Evolutionary conservation across 345 rosid genomes (phyloP), one percentile per base, ranked within the genome.

Genomic region (Brassica cretica): DNA sequence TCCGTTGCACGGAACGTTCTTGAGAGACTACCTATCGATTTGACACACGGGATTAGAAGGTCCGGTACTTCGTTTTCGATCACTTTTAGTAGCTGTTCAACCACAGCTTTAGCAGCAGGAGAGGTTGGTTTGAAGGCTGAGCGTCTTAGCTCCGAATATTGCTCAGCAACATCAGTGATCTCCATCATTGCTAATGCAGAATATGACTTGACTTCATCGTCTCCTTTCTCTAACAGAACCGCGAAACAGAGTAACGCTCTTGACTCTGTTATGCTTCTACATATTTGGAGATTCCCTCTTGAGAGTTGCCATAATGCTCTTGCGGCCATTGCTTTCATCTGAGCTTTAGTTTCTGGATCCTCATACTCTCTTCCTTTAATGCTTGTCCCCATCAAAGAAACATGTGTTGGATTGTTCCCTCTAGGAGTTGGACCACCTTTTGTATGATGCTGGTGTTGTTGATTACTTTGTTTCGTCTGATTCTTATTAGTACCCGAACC

Each of bases 311-410:
- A 88, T 0, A 91, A 84, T 0, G 93, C 97, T 68, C 86, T 82
- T 6, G 94, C 93, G 1, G 93, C 97, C 94, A 91, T 88, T 32
- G 90, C 90, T 59, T 88, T 91, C 93, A 91, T 89, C 74, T 85
- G 80, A n/a, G 88, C 88, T 76, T 91, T 89, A 1, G 87, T 86
- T 0, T 62, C 78, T 5, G 91, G 85, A 74, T 88, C 90, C 55
- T 88, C 91, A 1, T 12, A 76, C 73, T 88, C 94, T 77, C 93
- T 83, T 8, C 88, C 88, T 16, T 89, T 89, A 15, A 86, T 86
- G 70, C 92, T 91, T 16, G 85, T 85, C 30, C 90, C 94, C 0
- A 81, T 56, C 19, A 89, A 71, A 2, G 90, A 76, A 12, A 82
- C 80, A 41, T 86, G 89, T 5, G 77, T 86, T 9, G 66, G 74